These are phyloP conservation scores for Gaultheria prostrata DNA, from an alignment of 148 eudicot genomes.

Conservation along the genomic window DNA sequence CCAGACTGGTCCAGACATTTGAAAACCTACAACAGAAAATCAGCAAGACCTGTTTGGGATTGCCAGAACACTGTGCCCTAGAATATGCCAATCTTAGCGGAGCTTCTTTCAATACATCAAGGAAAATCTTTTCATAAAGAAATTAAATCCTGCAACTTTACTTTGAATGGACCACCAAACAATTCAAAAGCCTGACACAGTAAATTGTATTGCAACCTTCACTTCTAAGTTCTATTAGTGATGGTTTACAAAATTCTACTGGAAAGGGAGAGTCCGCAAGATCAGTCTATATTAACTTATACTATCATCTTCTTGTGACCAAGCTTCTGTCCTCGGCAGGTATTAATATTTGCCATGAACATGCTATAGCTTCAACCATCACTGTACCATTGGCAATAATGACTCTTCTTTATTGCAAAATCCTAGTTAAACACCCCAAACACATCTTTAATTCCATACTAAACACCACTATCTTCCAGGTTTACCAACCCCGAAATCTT, in stretches of 20 bases:
- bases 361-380: not conserved
- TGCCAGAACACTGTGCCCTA: not conserved
- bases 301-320: not conserved
- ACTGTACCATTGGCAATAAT: not conserved
- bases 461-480: not conserved
- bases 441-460: not conserved
- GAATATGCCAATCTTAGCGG: not conserved
- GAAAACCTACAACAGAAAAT: not conserved
- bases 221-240: not conserved
- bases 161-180: slow-evolving; percentile 9
- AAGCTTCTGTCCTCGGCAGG: not conserved
- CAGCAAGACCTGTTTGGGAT: not conserved
- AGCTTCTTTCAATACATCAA: not conserved
- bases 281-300: not conserved
- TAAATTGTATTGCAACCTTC: not conserved
- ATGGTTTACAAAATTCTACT: not conserved
- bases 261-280: not conserved
- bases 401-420: not conserved
- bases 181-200: not conserved
- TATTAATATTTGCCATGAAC: not conserved
- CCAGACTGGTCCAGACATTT: not conserved
- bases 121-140: not conserved
- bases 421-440: not conserved
- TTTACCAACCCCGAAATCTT: not conserved
- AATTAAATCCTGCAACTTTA: not conserved